These are phyloP conservation scores for Domatiomyces globalis DNA, from an alignment of 2,329 filamentous ascomycete species.

Conservation along the genomic window DNA sequence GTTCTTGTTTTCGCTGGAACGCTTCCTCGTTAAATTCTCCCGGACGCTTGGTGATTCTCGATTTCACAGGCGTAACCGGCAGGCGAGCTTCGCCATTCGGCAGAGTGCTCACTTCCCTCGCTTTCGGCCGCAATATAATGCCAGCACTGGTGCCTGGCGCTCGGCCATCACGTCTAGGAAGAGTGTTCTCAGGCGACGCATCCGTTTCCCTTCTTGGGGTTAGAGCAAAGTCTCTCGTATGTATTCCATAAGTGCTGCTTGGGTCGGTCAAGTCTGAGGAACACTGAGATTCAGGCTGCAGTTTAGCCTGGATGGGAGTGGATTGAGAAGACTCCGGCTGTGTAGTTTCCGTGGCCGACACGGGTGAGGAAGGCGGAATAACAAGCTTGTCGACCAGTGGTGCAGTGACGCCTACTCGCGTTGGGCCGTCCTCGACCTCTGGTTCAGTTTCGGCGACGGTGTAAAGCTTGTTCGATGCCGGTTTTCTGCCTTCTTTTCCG, in stretches of 20 bases:
- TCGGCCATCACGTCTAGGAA: not conserved
- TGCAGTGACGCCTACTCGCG: not conserved
- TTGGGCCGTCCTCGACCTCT: not conserved
- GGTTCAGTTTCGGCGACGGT: not conserved
- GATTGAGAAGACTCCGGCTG: not conserved
- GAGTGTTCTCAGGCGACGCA: not conserved
- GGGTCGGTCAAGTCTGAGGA: conserved; percentile 4
- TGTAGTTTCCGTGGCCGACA: not conserved
- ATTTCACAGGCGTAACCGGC: not conserved
- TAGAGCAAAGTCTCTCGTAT: conserved; percentile 13
- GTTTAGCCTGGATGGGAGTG: conserved; percentile 3
- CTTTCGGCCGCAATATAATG: not conserved
- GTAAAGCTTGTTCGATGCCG: not conserved
- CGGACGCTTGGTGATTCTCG: not conserved
- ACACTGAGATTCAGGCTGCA: conserved; percentile 2
- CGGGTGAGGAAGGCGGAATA: not conserved
- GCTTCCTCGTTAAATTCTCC: conserved; percentile 13
- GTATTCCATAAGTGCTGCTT: conserved; percentile 7
- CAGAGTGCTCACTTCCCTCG: not conserved
- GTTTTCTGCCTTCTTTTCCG: not conserved
- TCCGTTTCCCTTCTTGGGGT: conserved; percentile 4
- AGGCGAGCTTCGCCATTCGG: not conserved
- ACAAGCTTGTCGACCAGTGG: not conserved
- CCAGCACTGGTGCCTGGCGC: not conserved
- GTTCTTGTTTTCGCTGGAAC: conserved; percentile 16